A percentile compares a stretch with the other conserved stretches of the same genome.
phyloP scores from a whole-genome alignment of 2,329 filamentous ascomycete species.

The Tolypocladium paradoxum region DNA sequence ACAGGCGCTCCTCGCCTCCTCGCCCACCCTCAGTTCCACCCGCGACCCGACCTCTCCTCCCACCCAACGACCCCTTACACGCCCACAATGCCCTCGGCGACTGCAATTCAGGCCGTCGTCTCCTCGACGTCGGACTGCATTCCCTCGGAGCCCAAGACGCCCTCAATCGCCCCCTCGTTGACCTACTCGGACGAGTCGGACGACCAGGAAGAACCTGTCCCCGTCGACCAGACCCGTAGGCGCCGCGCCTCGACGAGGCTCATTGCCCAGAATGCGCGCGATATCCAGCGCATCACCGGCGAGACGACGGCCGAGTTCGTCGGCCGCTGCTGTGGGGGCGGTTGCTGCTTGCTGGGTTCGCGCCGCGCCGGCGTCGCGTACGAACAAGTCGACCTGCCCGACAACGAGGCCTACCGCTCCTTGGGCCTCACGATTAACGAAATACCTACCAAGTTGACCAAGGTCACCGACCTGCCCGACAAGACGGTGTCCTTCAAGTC shows the following conservation, averaged over 20 bases:
- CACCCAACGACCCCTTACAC: slow-evolving; percentile 6
- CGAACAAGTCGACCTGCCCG: slow-evolving; percentile 48
- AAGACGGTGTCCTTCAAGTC: slow-evolving; percentile 63
- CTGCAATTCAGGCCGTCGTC: slow-evolving; percentile 27
- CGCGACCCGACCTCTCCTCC: neutral
- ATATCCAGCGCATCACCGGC: slow-evolving; percentile 53
- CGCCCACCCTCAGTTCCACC: slow-evolving; percentile 5
- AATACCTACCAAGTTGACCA: slow-evolving; percentile 63
- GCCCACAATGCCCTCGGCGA: slow-evolving; percentile 20
- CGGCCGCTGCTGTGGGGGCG: slow-evolving; percentile 52
- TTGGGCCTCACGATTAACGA: slow-evolving; percentile 66
- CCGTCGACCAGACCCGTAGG: slow-evolving; percentile 32
- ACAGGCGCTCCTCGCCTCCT: slow-evolving; percentile 9
- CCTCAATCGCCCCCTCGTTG: slow-evolving; percentile 48
- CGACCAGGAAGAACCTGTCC: slow-evolving; percentile 41
- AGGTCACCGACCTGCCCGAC: slow-evolving; percentile 60
- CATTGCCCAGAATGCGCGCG: slow-evolving; percentile 51
- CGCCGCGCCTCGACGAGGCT: slow-evolving; percentile 61
- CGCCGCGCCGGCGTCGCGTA: slow-evolving; percentile 36
- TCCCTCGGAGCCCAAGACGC: slow-evolving; percentile 31
- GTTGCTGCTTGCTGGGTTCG: slow-evolving; percentile 47
- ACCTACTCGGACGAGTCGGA: slow-evolving; percentile 54
- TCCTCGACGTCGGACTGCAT: slow-evolving; percentile 29
- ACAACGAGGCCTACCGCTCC: slow-evolving; percentile 76
- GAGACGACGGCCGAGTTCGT: slow-evolving; percentile 52